Conservation (phyloP, 192 early-diverging fungal genomes). For the Diversispora eburnea region DNA sequence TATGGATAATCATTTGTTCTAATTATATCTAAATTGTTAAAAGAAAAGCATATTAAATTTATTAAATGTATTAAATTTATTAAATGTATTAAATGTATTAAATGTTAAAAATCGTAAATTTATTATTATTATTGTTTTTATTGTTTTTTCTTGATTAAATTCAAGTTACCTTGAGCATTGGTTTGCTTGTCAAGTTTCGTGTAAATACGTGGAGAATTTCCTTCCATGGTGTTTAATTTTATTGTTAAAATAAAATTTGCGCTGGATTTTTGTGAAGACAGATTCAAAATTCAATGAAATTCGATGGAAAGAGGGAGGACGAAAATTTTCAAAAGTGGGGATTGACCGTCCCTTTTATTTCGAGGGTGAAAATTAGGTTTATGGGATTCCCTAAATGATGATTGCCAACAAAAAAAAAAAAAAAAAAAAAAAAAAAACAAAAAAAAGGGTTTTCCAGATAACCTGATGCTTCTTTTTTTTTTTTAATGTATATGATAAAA, state of each 20-base stretch:
- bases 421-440: too few species aligned
- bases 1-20: not conserved
- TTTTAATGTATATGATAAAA: too few species aligned
- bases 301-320: not conserved
- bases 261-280: not conserved
- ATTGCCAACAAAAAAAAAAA: too few species aligned
- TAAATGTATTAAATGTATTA: not conserved
- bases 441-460: too few species aligned
- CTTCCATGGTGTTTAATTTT: too few species aligned
- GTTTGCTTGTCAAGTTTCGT: too few species aligned
- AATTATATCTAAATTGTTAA: not conserved
- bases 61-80: not conserved
- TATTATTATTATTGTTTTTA: not conserved
- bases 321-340: not conserved
- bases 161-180: too few species aligned
- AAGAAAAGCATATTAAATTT: not conserved
- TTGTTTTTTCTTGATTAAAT: not conserved
- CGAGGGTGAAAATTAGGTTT: too few species aligned
- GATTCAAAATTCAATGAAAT: not conserved
- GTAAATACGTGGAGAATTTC: too few species aligned
- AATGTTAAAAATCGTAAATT: not conserved
- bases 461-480: too few species aligned
- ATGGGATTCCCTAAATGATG: too few species aligned
- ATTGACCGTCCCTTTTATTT: slow-evolving; percentile 4
- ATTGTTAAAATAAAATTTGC: too few species aligned